Evolutionary conservation across 2,329 filamentous ascomycete genomes (phyloP).

Genomic region (Stachybotrys elegans): DNA sequence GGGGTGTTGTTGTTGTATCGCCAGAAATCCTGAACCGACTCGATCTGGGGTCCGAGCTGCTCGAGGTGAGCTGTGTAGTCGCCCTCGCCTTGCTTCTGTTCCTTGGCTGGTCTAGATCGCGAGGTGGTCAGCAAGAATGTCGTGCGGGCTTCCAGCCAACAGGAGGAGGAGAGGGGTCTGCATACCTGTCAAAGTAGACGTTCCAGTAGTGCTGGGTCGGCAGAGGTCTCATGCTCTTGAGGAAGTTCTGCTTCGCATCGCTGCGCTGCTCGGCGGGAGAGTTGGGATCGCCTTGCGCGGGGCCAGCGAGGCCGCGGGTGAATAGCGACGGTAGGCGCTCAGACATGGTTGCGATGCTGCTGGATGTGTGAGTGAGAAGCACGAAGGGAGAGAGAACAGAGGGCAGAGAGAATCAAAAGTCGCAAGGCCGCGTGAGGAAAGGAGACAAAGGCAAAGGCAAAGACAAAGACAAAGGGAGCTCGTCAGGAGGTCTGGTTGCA

Average conservation of each 20-base stretch:
- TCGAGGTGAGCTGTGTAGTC: constrained; percentile 53
- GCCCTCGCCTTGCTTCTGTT: constrained; percentile 34
- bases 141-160: not conserved
- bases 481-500: too few relatives aligned
- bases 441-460: not conserved
- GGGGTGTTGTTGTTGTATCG: constrained; percentile 78
- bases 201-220: constrained; percentile 78
- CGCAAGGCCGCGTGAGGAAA: not conserved
- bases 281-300: constrained; percentile 55
- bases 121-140: not conserved
- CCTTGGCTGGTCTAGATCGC: constrained; percentile 29
- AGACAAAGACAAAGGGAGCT: too few relatives aligned
- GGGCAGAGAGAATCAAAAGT: not conserved
- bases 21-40: constrained; percentile 82
- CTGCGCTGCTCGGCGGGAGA: constrained; percentile 71
- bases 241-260: constrained; percentile 78
- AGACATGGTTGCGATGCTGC: constrained; percentile 41
- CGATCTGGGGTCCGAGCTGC: constrained; percentile 61
- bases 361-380: not conserved
- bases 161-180: not conserved
- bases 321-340: constrained; percentile 52
- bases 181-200: constrained; percentile 61
- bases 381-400: not conserved
- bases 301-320: constrained; percentile 57
- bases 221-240: constrained; percentile 66